A percentile compares a stretch with the other conserved stretches of the same genome.
These are phyloP conservation scores for Pythium dissotocum DNA, from an alignment of 352 stramenopile genomes.

Conservation along the genomic window DNA sequence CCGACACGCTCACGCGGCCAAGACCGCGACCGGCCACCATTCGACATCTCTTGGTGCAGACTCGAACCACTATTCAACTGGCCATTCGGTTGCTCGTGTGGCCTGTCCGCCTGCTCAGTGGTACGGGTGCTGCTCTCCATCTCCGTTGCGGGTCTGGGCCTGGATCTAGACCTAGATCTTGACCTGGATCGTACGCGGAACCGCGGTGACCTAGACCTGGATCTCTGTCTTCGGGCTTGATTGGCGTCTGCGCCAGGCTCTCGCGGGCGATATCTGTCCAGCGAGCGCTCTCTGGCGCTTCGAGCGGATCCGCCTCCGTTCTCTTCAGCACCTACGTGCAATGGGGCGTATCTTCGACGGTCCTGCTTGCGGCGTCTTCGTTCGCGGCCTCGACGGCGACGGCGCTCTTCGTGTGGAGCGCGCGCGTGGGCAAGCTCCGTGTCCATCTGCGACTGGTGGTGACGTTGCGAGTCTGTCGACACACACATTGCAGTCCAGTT, in stretches of 20 bases:
- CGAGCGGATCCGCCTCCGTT: neutral
- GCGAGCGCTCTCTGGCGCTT: neutral
- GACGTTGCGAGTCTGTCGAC: neutral
- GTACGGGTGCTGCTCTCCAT: neutral
- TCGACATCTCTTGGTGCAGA: neutral
- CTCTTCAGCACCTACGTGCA: neutral
- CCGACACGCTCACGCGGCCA: neutral
- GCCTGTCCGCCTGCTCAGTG: neutral
- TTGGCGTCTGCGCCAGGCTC: neutral
- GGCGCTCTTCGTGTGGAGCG: slow-evolving; percentile 15
- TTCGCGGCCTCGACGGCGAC: slow-evolving; percentile 20
- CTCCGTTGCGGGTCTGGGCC: neutral
- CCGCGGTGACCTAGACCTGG: slow-evolving; percentile 4
- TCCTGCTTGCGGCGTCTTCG: slow-evolving; percentile 5
- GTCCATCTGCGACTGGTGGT: slow-evolving; percentile 9
- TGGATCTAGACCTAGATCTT: slow-evolving; percentile 10
- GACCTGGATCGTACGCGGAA: slow-evolving; percentile 3
- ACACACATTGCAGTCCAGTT: neutral
- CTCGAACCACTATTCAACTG: neutral
- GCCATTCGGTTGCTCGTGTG: neutral
- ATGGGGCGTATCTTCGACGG: neutral
- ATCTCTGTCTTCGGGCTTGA: neutral
- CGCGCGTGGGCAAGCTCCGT: neutral
- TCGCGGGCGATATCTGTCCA: neutral
- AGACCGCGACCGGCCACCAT: neutral